Base-by-base conservation (phyloP, 1,284 basidiomycete species). In the Fomitopsis betulina region DNA sequence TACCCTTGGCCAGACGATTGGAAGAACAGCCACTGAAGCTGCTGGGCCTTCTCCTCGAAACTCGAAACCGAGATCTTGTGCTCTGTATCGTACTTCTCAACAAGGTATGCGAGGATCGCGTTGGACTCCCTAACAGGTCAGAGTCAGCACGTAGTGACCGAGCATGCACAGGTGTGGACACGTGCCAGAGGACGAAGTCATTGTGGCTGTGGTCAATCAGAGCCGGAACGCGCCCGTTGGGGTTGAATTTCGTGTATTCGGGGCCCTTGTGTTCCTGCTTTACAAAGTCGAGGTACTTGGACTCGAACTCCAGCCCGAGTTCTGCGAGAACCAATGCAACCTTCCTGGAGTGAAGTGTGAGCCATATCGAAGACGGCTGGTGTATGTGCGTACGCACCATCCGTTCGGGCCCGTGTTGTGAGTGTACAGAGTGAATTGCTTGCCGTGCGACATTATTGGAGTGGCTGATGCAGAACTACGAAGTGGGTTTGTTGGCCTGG, bases 71-170 rank as follows among this genome's bases (percentile, higher is more conserved):
- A 62, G 51, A 74, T 58, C 60, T 64, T 70, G 59, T 68, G 60
- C 57, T 72, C 69, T 15, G 58, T 65, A 62, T 75, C 73, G 64
- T 75, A 74, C 47, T 63, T 66, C 45, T 68, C 67, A 50, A 68
- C 65, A 23, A 75, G 64, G 66, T 75, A 75, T 17, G 63, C 56
- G 15, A 75, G 43, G 62, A 72, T 73, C 19, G 74, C 74, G 54
- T 68, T 64, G 12, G 68, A 70, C 62, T 75, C 74, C 69, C 70
- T 73, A 37, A 67, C 51, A 33, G 35, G 5, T 30, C 27, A 30
- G 5, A 30, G 27, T 30, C 8, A 30, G 27, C 27, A 30, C 27
- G 27, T 8, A 30, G 27, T 8, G 27, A n/a, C n/a, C n/a, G 27
- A 30, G 27, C 2, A 15, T 37, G 9, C 9, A 37, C 35, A 37